phyloP scores from a whole-genome alignment of 352 stramenopile species.

The Pelagophyceae sp. region DNA sequence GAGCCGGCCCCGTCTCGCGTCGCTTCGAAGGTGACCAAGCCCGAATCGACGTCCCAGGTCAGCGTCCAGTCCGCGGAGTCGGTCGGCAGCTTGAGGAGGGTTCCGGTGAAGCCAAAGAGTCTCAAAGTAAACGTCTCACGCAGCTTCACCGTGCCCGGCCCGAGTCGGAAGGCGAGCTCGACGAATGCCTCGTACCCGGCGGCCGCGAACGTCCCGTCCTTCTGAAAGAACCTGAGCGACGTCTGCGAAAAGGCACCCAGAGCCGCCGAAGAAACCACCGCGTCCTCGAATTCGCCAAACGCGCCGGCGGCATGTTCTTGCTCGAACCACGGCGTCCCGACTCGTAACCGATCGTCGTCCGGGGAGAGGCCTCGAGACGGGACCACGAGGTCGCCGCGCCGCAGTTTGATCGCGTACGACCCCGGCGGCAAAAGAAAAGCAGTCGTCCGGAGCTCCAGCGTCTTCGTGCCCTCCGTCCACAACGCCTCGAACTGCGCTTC shows the following conservation, averaged over 20 bases:
- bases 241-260: background rate
- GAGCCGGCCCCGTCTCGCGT: no score
- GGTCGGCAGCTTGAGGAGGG: background rate
- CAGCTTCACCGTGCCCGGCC: background rate
- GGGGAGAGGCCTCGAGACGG: background rate
- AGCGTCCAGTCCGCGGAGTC: no score
- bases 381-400: background rate
- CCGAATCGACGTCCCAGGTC: no score
- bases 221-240: background rate
- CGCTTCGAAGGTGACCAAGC: no score
- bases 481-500: background rate
- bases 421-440: background rate
- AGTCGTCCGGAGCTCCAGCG: background rate
- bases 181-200: background rate
- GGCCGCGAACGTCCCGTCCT: background rate
- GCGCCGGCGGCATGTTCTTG: background rate
- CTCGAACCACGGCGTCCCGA: background rate
- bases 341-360: background rate
- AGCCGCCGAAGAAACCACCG: background rate
- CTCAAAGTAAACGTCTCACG: background rate
- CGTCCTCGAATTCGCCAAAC: background rate
- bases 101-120: background rate
- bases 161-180: background rate
- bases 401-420: background rate
- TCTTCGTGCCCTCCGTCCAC: background rate